Evolutionary conservation across 176 grass and related monocot genomes (phyloP), one percentile per base, ranked within the genome.

Genomic region (Phoenix dactylifera): DNA sequence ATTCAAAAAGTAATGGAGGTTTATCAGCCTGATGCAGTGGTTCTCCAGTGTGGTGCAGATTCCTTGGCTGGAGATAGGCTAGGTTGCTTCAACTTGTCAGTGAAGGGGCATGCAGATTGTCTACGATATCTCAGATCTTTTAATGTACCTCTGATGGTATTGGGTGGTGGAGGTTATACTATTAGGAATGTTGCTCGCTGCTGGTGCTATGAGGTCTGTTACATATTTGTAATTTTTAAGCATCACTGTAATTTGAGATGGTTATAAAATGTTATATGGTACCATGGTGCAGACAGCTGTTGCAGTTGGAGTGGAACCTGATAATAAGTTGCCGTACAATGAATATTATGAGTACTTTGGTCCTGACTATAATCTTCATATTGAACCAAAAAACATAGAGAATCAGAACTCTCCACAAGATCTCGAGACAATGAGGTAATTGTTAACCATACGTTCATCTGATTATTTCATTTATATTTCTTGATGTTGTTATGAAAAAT

Each of bases 1-100:
- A 48, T 68, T 19, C 65, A 68, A 56, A 68, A 68, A 28, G 65
- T 68, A 17, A 68, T 68, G 65, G 26, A 55, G 28, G 65, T 68
- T 55, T 68, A 68, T 55, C 65, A 23, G 24, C 65, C 65, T 22
- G 52, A 68, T 57, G 65, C 65, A 24, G 65, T 68, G 15, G 65
- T 68, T 57, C 52, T 68, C 24, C 65, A 68, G 24, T 68, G 65
- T 56, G 65, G 65, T 68, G 65, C 65, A 12, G 65, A 68, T 44
- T 68, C 65, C 5, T 68, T 68, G 65, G 65, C 65, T 35, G 65
- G 65, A 52, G 65, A 68, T 15, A 56, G 65, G 14, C 26, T 68
- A 68, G 65, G 65, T 55, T 68, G 65, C 53, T 68, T 68, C 26
- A 68, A 68, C 51, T 68, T 68, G 52, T 68, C 65, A 39, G 65